Evolutionary conservation across 768 basidiomycete genomes (phyloP), one percentile per base, ranked within the genome.

Genomic region (Suillus americanus): DNA sequence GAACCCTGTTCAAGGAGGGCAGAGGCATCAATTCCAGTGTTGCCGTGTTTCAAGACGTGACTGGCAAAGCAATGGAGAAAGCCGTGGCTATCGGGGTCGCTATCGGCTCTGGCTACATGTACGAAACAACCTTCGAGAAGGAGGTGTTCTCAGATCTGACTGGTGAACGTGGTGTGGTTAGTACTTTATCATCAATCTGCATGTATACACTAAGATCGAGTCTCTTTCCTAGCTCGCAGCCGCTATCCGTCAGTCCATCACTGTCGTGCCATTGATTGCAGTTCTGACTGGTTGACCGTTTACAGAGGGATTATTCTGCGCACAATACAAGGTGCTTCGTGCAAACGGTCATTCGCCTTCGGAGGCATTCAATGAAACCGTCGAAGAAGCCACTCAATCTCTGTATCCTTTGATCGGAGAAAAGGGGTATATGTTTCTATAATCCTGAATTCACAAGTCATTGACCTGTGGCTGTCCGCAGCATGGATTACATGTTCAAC

Each of bases 321-420:
- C 97, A 48, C 97, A 99, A 80, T 99, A 99, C 87, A 89, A 95
- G 85, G 91, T 97, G 64, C 92, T 97, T 72, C 94, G 95, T 74
- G 92, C 90, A 74, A 97, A 97, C 75, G 95, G 95, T 62, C 97
- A 99, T 86, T 82, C 88, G 3, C 97, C 97, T 61, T 99, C 97
- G 48, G 97, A 99, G 78, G 96, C 96, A 57, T 99, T 99, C 89
- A 99, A 99, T 80, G 97, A 99, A 85, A 99, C 97, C 65, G 97
- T 99, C 66, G 97, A 99, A 80, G 97, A 99, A 82, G 97, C 97
- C 20, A 99, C 97, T 48, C 96, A 99, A 76, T 97, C 95, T 43
- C 88, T 99, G 67, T 98, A 94, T 84, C 97, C 97, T 65, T 79
- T 99, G 78, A 95, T 99, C 72, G 97, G 97, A 70, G 85, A 90